Percentiles rank a stretch among this genome's conserved stretches.
Evolutionary conservation across 1,139 yeast species (phyloP).

Genomic region (Hansenula sp.): DNA sequence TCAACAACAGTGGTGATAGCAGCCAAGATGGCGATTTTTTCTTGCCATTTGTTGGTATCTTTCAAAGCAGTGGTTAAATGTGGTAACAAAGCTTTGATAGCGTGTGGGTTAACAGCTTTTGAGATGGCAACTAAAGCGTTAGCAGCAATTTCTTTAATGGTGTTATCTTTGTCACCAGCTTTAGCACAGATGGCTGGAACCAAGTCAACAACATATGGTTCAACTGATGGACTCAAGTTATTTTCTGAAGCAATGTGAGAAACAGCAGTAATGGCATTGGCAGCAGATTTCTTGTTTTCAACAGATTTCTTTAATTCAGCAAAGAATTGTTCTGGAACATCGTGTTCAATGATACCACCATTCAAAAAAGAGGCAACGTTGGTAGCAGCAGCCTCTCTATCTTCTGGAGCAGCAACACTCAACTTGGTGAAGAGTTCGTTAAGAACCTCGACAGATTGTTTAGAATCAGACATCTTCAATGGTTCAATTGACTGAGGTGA

Average conservation of each 20-base stretch:
- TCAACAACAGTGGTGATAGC: slow-evolving; percentile 87
- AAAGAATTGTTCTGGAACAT: slow-evolving; percentile 90
- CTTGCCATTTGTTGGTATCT: slow-evolving; percentile 92
- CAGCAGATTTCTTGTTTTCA: slow-evolving; percentile 71
- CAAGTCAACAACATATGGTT: slow-evolving; percentile 85
- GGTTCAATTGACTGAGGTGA: slow-evolving; percentile 3
- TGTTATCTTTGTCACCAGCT: slow-evolving; percentile 88
- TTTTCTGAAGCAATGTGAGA: slow-evolving; percentile 77
- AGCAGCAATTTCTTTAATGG: slow-evolving; percentile 65
- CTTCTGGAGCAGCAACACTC: slow-evolving; percentile 81
- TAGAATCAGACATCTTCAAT: slow-evolving; percentile 35
- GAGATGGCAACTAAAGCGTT: slow-evolving; percentile 88
- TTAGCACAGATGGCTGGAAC: slow-evolving; percentile 65
- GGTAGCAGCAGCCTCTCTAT: slow-evolving; percentile 81
- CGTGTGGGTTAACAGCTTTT: slow-evolving; percentile 79
- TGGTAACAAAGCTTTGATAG: slow-evolving; percentile 89
- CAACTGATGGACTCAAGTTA: slow-evolving; percentile 86
- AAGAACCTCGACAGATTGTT: slow-evolving; percentile 63
- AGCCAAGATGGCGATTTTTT: slow-evolving; percentile 87
- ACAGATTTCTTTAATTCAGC: slow-evolving; percentile 70
- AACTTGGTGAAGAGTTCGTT: slow-evolving; percentile 91
- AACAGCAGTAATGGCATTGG: slow-evolving; percentile 82
- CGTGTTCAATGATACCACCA: slow-evolving; percentile 97
- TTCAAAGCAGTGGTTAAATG: slow-evolving; percentile 65
- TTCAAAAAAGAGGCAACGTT: slow-evolving; percentile 91